Evolutionary conservation across 352 stramenopile genomes (phyloP).

Genomic region (Phytopythium sindhum): DNA sequence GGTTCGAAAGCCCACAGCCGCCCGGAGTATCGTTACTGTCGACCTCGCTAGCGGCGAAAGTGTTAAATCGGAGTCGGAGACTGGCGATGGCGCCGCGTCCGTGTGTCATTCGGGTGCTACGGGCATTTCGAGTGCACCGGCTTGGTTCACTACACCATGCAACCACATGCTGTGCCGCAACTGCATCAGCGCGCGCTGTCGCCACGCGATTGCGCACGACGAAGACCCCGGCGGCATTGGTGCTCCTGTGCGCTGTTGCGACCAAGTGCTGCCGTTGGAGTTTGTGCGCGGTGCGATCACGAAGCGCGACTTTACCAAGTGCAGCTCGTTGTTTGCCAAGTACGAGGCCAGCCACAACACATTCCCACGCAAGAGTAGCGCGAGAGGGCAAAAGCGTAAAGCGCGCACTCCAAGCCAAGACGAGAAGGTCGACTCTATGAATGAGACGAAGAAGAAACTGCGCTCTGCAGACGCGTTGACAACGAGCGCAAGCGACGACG

Average conservation of each 20-base stretch:
- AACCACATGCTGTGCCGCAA: slow-evolving; percentile 24
- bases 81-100: neutral
- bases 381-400: slow-evolving; percentile 17
- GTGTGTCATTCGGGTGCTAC: slow-evolving; percentile 13
- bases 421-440: slow-evolving; percentile 6
- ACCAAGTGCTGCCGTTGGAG: slow-evolving; percentile 26
- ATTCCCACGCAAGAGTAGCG: neutral
- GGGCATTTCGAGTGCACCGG: neutral
- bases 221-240: slow-evolving; percentile 15
- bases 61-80: neutral
- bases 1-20: neutral
- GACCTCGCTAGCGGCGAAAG: neutral
- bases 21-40: neutral
- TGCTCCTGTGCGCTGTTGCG: slow-evolving; percentile 37
- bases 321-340: slow-evolving; percentile 28
- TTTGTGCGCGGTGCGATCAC: slow-evolving; percentile 25
- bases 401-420: slow-evolving; percentile 2
- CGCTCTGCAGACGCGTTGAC: neutral
- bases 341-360: slow-evolving; percentile 5
- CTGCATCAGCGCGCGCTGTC: slow-evolving; percentile 30
- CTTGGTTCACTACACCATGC: slow-evolving; percentile 13
- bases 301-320: slow-evolving; percentile 21
- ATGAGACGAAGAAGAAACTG: neutral
- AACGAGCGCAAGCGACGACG: neutral
- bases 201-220: slow-evolving; percentile 21